Conservation (phyloP, 1,284 basidiomycete species). For the Leccinum colubrinum region DNA sequence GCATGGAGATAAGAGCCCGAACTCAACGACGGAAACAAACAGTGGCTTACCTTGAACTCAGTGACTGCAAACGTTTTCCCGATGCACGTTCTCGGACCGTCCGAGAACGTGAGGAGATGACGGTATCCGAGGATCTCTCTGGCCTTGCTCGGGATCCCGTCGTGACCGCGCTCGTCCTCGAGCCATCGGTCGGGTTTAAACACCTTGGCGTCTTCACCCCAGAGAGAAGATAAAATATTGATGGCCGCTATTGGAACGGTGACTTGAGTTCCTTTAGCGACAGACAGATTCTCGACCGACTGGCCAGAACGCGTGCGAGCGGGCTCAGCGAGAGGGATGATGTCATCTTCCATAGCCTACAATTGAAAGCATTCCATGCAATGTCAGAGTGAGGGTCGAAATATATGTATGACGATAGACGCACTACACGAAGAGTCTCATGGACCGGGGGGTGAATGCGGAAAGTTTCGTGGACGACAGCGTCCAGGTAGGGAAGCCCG, state of each 20-base stretch:
- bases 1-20: too few relatives aligned
- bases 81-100: not conserved
- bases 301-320: not conserved
- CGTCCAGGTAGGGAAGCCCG: not conserved
- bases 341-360: not conserved
- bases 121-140: not conserved
- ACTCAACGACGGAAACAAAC: too few relatives aligned
- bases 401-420: not conserved
- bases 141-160: not conserved
- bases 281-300: not conserved
- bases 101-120: not conserved
- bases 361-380: not conserved
- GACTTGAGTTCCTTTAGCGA: not conserved
- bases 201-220: not conserved
- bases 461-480: not conserved
- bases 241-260: not conserved
- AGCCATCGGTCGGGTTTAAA: not conserved
- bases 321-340: not conserved
- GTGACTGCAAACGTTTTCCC: not conserved
- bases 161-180: not conserved
- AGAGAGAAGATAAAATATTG: not conserved
- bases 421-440: not conserved
- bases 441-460: not conserved
- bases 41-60: not conserved
- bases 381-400: not conserved